Base-by-base conservation (phyloP, 2,329 filamentous ascomycete species). In the Aspergillus ochraceoroseus region DNA sequence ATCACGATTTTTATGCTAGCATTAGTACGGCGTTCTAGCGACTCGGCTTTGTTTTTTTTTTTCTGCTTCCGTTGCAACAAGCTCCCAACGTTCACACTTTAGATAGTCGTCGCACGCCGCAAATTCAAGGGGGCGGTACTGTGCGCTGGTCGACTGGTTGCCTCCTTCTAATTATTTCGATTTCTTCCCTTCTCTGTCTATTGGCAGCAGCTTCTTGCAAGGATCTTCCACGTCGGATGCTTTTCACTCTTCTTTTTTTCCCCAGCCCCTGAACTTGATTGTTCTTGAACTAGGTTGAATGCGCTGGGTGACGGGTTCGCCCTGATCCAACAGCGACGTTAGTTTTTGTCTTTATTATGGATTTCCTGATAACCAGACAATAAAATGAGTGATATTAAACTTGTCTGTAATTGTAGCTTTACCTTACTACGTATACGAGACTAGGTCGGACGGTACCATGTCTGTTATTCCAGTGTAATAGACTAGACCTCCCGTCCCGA, bases 21-120 rank as follows among this genome's bases (percentile, higher is more conserved):
- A 67, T 68, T 57, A 65, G 51, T 62, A 60, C 46, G 65, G 65
- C 63, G 65, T 68, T 68, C 41, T 66, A 68, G 65, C 65, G 65
- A 66, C 56, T 59, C 49, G 56, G 53, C 42, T 52, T 43, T 29
- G 20, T 34, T 38, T 22, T 40, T 25, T 23, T 42, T 52, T 43
- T 29, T 15, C 31, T 38, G 18, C 38, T 25, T 23, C 20, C 44
- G 41, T 49, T 43, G 37, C 44, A 45, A 44, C 47, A 44, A 45
- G 32, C 28, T 45, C 41, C 37, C 47, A 45, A 50, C 52, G 53
- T 39, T 51, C 56, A 58, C 61, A 54, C 61, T 51, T 62, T 65
- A 64, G 60, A 65, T 61, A 64, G 61, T 63, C 58, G 60, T 59
- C 58, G 60, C 60, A 59, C 58, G 54, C 58, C 58, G 62, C 63